Evolutionary conservation across 345 rosid species (phyloP), one percentile per base, ranked within the genome.

Genomic region (Bruguiera parviflora): DNA sequence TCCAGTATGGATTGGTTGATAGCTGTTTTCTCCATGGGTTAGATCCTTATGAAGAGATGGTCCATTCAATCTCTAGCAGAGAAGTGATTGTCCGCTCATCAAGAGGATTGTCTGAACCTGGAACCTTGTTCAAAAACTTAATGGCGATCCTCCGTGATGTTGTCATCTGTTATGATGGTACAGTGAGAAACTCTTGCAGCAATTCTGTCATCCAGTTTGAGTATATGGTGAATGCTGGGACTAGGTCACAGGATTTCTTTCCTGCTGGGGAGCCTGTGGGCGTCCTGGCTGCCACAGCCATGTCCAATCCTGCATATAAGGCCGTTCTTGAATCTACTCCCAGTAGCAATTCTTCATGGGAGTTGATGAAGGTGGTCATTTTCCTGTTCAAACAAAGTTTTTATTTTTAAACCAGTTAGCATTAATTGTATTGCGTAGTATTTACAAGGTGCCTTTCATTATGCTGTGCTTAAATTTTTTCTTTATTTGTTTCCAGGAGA

Each of bases 181-280:
- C 99, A 3, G 93, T 95, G 7, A 84, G 97, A 77, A 88, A 95
- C 77, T 76, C 89, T 6, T 79, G 91, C 74, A 90, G 93, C 84
- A 90, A 95, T 72, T 87, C 97, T 13, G 72, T 95, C 24, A 84
- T 95, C 47, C 96, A 95, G 62, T 88, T 95, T 77, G 87, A 88
- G 56, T 95, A 95, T 79, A 96, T 83, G 46, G 73, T 71, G 61
- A 79, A 72, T 59, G 71, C 84, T 60, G 88, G 87, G 76, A 71
- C 59, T 32, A 78, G 78, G 69, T 73, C 83, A 28, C 88, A 72
- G 61, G 80, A 73, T 65, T 64, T 84, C 61, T 88, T 85, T 73
- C 90, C 90, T 64, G 91, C 99, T 6, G 96, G 99, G 65, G 99
- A 95, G 71, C 99, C 99, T 58, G 96, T 95, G 58, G 99, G 99